Conservation (phyloP, 371 early-diverging fungal species). For the Haplosporangium sp. region DNA sequence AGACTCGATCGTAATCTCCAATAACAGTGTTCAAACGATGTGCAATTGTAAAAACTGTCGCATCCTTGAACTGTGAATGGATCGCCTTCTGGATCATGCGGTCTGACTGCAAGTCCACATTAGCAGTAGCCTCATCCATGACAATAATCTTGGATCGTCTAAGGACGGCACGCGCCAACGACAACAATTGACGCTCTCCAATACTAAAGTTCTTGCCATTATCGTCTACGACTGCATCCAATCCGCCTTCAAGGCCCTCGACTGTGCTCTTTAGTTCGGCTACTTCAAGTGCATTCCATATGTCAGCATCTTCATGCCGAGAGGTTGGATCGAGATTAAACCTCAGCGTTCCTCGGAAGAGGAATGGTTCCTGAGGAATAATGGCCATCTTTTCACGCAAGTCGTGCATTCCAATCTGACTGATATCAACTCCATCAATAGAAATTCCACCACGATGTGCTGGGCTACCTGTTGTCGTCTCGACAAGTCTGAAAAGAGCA, state of each 20-base stretch:
- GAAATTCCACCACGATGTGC: slow-evolving; percentile 58
- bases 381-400: slow-evolving; percentile 69
- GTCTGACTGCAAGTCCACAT: slow-evolving; percentile 67
- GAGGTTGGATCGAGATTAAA: slow-evolving; percentile 70
- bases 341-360: slow-evolving; percentile 66
- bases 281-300: slow-evolving; percentile 63
- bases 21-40: slow-evolving; percentile 79
- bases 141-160: slow-evolving; percentile 67
- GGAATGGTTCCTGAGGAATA: slow-evolving; percentile 71
- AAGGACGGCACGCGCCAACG: slow-evolving; percentile 57
- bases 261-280: slow-evolving; percentile 17
- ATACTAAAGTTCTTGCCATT: slow-evolving; percentile 65
- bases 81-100: slow-evolving; percentile 61
- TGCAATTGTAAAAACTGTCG: slow-evolving; percentile 72
- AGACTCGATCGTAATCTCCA: slow-evolving; percentile 67
- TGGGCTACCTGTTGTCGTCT: slow-evolving; percentile 20
- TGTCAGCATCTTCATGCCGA: slow-evolving; percentile 65
- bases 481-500: slow-evolving; percentile 65
- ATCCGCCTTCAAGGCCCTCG: slow-evolving; percentile 12
- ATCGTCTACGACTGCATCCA: slow-evolving; percentile 49
- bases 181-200: slow-evolving; percentile 68
- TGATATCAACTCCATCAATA: slow-evolving; percentile 67
- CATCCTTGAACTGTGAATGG: slow-evolving; percentile 55
- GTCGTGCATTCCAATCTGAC: slow-evolving; percentile 59
- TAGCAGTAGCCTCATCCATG: slow-evolving; percentile 75